These are phyloP conservation scores for Fusarium buxicola DNA, from an alignment of 2,329 filamentous ascomycete genomes.

Conservation along the genomic window DNA sequence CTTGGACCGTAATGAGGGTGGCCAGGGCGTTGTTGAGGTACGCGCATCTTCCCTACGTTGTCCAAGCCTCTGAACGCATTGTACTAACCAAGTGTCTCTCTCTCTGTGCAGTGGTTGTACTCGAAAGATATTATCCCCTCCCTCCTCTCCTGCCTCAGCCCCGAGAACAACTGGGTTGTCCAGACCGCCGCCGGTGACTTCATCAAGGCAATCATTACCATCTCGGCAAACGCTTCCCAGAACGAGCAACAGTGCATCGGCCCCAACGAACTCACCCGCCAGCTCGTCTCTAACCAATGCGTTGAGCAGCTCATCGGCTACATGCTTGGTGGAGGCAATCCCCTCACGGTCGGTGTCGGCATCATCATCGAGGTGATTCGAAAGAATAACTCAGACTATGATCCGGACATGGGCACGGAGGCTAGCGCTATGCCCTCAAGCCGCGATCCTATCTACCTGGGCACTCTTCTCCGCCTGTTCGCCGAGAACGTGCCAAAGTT, in stretches of 20 bases:
- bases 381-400: slow-evolving; percentile 99
- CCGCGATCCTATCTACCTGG: slow-evolving; percentile 94
- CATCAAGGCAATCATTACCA: slow-evolving; percentile 98
- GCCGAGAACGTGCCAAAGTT: slow-evolving; percentile 93
- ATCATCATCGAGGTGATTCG: slow-evolving; percentile 98
- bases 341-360: slow-evolving; percentile 93
- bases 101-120: slow-evolving; percentile 80
- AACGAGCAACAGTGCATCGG: slow-evolving; percentile 99
- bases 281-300: slow-evolving; percentile 88
- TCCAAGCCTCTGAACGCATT: slow-evolving; percentile 6
- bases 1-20: slow-evolving; percentile 90
- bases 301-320: slow-evolving; percentile 86
- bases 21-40: slow-evolving; percentile 93
- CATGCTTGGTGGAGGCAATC: slow-evolving; percentile 94
- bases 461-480: slow-evolving; percentile 88
- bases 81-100: slow-evolving; percentile 34
- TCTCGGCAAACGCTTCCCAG: slow-evolving; percentile 96
- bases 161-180: slow-evolving; percentile 86
- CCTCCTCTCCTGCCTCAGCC: slow-evolving; percentile 86
- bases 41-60: slow-evolving; percentile 45
- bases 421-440: slow-evolving; percentile 83
- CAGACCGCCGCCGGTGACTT: slow-evolving; percentile 98
- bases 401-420: slow-evolving; percentile 88
- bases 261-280: slow-evolving; percentile 94
- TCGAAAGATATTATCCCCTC: slow-evolving; percentile 87